These are phyloP conservation scores for Candida dajiaensis DNA, from an alignment of 805 yeast species.

Conservation along the genomic window DNA sequence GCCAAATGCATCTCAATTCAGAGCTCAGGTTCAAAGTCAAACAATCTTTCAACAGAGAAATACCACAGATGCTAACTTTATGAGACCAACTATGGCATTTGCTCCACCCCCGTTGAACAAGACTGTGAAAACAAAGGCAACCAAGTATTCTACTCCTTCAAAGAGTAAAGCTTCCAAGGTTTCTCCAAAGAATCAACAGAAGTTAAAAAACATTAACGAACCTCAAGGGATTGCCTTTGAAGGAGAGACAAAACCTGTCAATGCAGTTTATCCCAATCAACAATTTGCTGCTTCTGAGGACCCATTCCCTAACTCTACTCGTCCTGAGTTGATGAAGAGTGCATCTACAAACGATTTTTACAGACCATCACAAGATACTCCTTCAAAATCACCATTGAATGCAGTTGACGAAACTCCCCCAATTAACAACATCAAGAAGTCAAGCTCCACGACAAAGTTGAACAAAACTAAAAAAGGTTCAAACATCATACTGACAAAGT, in stretches of 20 bases:
- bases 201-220: not conserved
- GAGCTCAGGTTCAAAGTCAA: slow-evolving; percentile 16
- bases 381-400: not conserved
- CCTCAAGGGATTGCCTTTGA: not conserved
- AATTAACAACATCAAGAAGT: slow-evolving; percentile 6
- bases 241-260: not conserved
- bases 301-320: not conserved
- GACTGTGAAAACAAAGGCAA: not conserved
- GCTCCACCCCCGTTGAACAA: not conserved
- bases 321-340: not conserved
- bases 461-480: slow-evolving; percentile 19
- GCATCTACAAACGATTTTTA: not conserved
- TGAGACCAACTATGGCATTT: not conserved
- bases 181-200: not conserved
- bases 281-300: not conserved
- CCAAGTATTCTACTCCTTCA: not conserved
- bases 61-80: not conserved
- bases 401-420: slow-evolving; percentile 2
- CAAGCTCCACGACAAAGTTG: slow-evolving; percentile 19
- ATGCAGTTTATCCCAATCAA: not conserved
- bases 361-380: not conserved
- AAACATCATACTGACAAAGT: slow-evolving; percentile 15
- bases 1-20: slow-evolving; percentile 11
- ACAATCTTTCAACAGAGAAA: slow-evolving; percentile 10
- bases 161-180: not conserved